Evolutionary conservation across 2,329 filamentous ascomycete species (phyloP).

Genomic region (Ustulina deusta): DNA sequence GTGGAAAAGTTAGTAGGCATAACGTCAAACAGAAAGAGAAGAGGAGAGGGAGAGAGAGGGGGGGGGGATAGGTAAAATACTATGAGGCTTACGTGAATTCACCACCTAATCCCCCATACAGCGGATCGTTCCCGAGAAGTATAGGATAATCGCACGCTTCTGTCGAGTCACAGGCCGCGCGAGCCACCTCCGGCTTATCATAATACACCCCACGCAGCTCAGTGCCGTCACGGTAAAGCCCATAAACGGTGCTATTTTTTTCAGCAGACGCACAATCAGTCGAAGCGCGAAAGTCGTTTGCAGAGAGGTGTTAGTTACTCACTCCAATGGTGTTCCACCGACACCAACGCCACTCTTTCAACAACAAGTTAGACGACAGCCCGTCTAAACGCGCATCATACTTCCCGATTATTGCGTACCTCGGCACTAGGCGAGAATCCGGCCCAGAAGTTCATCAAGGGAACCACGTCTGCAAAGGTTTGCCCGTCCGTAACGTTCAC

Average conservation of each 20-base stretch:
- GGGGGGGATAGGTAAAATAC: neutral
- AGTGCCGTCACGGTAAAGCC: conserved; percentile 50
- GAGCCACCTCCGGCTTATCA: conserved; percentile 49
- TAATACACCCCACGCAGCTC: conserved; percentile 52
- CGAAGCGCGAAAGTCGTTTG: neutral
- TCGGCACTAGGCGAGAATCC: conserved; percentile 48
- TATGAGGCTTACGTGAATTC: conserved; percentile 46
- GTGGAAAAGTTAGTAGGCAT: neutral
- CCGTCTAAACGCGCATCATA: conserved; percentile 18
- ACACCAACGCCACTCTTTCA: conserved; percentile 49
- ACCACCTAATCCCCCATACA: conserved; percentile 50
- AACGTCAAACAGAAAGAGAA: neutral
- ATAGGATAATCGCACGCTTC: conserved; percentile 51
- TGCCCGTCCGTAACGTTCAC: conserved; percentile 49
- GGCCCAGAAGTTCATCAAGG: conserved; percentile 50
- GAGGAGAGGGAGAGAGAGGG: neutral
- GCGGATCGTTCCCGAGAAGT: conserved; percentile 49
- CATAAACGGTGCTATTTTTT: conserved; percentile 50
- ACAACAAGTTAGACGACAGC: conserved; percentile 11
- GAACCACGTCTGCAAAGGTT: conserved; percentile 49
- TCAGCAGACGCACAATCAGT: neutral
- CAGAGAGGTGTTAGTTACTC: conserved; percentile 20
- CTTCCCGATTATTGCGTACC: conserved; percentile 35
- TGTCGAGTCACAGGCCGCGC: conserved; percentile 49
- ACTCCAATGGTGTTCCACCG: conserved; percentile 47